Conservation (phyloP, 2,329 filamentous ascomycete genomes). For the Erysiphe neolycopersici region DNA sequence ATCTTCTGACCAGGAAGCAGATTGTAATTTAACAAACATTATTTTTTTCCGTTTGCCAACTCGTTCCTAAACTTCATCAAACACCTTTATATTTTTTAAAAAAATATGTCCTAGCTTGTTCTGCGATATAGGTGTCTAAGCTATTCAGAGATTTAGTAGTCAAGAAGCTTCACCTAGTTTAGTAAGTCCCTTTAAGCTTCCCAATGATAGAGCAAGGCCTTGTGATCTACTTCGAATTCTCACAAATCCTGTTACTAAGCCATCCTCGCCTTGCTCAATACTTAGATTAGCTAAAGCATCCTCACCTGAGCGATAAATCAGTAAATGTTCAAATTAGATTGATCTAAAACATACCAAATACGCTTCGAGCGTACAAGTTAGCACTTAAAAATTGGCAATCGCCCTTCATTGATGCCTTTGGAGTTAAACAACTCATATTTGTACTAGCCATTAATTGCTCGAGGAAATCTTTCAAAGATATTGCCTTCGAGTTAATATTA, state of each 20-base stretch:
- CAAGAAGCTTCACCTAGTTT: conserved; percentile 28
- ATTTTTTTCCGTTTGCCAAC: too few species aligned
- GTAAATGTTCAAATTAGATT: conserved; percentile 5
- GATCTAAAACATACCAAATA: conserved; percentile 55
- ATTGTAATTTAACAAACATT: too few species aligned
- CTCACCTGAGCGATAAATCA: conserved; percentile 38
- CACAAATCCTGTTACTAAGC: conserved; percentile 88
- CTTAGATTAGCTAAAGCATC: conserved; percentile 92
- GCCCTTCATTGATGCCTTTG: conserved; percentile 84
- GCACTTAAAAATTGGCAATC: conserved; percentile 96
- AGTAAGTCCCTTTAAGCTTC: conserved; percentile 82
- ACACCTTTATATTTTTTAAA: too few species aligned
- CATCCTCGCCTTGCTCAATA: conserved; percentile 92
- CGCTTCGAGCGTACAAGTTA: conserved; percentile 85
- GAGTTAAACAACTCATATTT: conserved; percentile 95
- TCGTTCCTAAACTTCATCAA: too few species aligned
- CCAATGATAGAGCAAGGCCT: conserved; percentile 76
- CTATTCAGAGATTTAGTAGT: conserved; percentile 1
- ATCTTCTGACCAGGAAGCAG: too few species aligned
- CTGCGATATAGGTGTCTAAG: too few species aligned
- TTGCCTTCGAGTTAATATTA: conserved; percentile 96
- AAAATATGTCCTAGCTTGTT: too few species aligned
- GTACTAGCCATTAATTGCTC: conserved; percentile 90
- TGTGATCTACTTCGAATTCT: conserved; percentile 93
- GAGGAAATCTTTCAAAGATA: conserved; percentile 72